Base-by-base conservation (phyloP, 805 yeast genomes). In the Suhomyces pyralidae region DNA sequence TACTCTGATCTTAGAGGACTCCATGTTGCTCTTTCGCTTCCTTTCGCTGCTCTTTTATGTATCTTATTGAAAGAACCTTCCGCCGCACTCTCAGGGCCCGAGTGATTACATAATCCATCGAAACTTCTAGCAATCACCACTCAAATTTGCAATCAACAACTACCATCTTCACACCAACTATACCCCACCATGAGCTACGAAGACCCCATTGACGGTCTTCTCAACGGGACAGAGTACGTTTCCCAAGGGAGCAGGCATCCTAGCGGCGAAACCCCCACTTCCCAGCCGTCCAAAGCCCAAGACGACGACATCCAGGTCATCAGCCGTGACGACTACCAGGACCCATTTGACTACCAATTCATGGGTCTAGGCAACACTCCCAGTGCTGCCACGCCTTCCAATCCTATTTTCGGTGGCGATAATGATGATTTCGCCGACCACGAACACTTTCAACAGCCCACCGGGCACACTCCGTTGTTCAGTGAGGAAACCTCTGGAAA, bases 241-340 rank as follows among this genome's bases (percentile, higher is more conserved):
- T 17, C 46, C 38, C 15, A 25, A 14, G 36, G 28, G 46, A 44
- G 46, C 46, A 26, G 46, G 46, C 34, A 44, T 44, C 46, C 46
- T 25, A 24, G 32, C n/a, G 34, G 36, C 9, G 46, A 24, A 25
- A 25, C 22, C 12, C 10, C 32, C 38, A 34, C 43, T 20, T n/a
- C 22, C 22, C 24, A 30, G 26, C 24, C 15, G 24, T 17, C 28
- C 26, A 38, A 26, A 30, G 40, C 17, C 38, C 26, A 46, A 22
- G 58, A 66, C 51, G 55, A 65, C 50, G 64, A 63, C 34, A 59
- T 62, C 45, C 64, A 61, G 47, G 59, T 61, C 14, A 62, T 62
- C 26, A 57, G 59, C 38, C 53, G 66, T 25, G 64, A 59, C 46
- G 52, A 48, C 17, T 48, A 40, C 14, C 46, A 26, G 9, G 46